Evolutionary conservation across 2,329 filamentous ascomycete genomes (phyloP).

Genomic region (Diplodia intermedia): DNA sequence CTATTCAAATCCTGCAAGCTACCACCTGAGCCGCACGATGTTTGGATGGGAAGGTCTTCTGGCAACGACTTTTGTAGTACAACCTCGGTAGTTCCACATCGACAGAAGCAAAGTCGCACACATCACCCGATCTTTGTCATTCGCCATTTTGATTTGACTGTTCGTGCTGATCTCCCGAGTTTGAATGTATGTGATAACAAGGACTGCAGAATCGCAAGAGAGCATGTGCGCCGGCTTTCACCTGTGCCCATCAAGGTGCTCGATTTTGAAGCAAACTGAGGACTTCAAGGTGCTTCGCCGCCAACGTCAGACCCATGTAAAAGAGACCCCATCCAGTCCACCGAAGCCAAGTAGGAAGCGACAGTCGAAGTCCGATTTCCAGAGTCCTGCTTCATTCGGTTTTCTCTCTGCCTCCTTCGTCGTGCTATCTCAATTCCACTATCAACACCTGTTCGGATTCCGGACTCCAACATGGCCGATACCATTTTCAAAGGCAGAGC

Average conservation of each 20-base stretch:
- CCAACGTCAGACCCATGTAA: background rate
- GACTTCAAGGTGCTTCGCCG: constrained; percentile 28
- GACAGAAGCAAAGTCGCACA: background rate
- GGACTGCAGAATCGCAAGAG: background rate
- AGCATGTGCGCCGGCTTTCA: background rate
- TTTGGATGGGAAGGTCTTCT: background rate
- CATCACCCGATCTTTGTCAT: background rate
- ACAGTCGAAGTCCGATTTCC: too few species aligned
- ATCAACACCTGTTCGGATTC: background rate
- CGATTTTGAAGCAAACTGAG: constrained; percentile 1
- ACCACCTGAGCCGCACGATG: background rate
- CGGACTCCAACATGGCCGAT: background rate
- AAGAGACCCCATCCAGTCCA: too few species aligned
- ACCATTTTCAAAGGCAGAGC: background rate
- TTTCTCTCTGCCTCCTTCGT: background rate
- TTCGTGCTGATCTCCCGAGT: background rate
- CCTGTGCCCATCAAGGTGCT: constrained; percentile 30
- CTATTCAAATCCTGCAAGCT: too few species aligned
- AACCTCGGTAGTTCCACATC: background rate
- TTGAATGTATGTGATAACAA: background rate
- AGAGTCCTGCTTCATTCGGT: too few species aligned
- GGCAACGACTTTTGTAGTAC: background rate
- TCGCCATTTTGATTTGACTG: too few species aligned
- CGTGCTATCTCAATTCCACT: background rate
- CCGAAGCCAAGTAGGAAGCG: too few species aligned